Evolutionary conservation across 768 basidiomycete species (phyloP), one percentile per base, ranked within the genome.

Genomic region (Mrakia gelida): DNA sequence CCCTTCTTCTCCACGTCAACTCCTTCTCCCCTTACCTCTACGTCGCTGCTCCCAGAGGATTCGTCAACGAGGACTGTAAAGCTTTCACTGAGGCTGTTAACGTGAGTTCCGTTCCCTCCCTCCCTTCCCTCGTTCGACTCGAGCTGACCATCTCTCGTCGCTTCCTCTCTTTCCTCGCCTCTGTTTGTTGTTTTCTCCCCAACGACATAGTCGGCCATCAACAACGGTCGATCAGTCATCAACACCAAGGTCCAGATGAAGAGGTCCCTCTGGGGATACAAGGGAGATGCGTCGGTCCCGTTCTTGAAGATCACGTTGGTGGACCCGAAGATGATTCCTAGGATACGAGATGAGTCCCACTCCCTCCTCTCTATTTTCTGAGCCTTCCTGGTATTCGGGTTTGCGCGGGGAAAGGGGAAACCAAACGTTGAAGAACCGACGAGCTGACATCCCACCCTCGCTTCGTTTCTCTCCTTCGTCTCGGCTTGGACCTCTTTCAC

Each of bases 1-100:
- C 95, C 76, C 92, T 98, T 2, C 87, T 98, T 23, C 91, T 91
- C 3, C 89, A 91, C 79, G 88, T 99, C 71, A 90, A 88, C 2
- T 90, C 90, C 49, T 98, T 97, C 83, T 84, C 90, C 71, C 96
- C 97, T 0, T 98, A 99, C 84, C 97, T 99, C 84, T 99, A 94
- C 81, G 85, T 98, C 61, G 87, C 93, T 4, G 89, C 91, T 43
- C 97, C 97, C 45, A 89, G 91, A 26, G 95, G 95, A 0, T 94
- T 98, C 80, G 85, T 87, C 43, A 86, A 87, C 45, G 87, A 88
- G 26, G 94, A 98, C 81, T 82, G 91, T 2, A 86, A 85, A 3
- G 84, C 90, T 0, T 91, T 99, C 81, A 86, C 85, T 62, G 86
- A 88, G 21, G 87, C 91, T 78, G 83, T 99, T 62, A 96, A 95